Conservation (phyloP, 345 rosid species). For the Alliaria petiolata region DNA sequence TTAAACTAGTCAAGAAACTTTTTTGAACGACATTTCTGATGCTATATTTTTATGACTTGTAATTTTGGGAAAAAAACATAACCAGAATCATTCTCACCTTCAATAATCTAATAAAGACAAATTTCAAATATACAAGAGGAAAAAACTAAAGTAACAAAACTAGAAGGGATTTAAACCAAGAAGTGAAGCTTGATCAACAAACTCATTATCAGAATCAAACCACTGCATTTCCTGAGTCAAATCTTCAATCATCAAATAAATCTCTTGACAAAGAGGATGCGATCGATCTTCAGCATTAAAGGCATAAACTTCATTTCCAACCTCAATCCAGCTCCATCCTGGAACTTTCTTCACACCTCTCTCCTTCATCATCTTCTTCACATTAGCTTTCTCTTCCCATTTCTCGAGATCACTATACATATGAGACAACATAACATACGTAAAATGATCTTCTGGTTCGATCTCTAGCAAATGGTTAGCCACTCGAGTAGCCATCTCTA, state of each 20-base stretch:
- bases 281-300: conserved; percentile 67
- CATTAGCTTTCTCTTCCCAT: conserved; percentile 62
- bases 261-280: conserved; percentile 43
- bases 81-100: too few relatives aligned
- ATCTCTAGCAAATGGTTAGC: conserved; percentile 53
- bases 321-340: conserved; percentile 86
- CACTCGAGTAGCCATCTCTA: conserved; percentile 60
- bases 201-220: conserved; percentile 29
- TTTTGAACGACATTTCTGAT: background rate
- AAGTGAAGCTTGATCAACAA: conserved; percentile 18
- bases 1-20: background rate
- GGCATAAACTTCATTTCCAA: conserved; percentile 49
- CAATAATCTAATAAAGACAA: too few relatives aligned
- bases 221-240: conserved; percentile 49
- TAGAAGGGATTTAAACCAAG: background rate
- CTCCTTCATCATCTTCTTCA: conserved; percentile 69
- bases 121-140: too few relatives aligned
- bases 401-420: conserved; percentile 57
- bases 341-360: conserved; percentile 73
- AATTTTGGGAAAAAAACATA: too few relatives aligned
- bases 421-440: conserved; percentile 56
- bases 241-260: conserved; percentile 42
- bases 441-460: conserved; percentile 75
- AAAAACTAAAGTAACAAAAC: too few relatives aligned
- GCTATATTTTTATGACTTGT: too few relatives aligned